Percentiles rank a stretch among this genome's conserved stretches.
phyloP scores from a whole-genome alignment of 2,329 filamentous ascomycete genomes.

The Fusarium vanettenii region DNA sequence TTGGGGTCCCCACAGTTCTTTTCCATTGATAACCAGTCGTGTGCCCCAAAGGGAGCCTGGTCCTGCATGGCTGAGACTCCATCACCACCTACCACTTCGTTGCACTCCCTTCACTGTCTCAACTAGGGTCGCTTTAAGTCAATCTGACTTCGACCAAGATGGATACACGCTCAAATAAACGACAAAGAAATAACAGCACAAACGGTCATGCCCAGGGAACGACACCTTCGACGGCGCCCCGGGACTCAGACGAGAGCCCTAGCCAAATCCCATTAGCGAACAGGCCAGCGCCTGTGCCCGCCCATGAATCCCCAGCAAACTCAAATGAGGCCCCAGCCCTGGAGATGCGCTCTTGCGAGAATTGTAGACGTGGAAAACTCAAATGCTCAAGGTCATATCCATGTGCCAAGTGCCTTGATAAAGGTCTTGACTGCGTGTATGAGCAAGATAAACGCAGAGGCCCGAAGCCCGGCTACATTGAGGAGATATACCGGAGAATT shows the following conservation, averaged over 20 bases:
- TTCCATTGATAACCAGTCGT: not conserved
- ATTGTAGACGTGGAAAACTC: not conserved
- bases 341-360: not conserved
- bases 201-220: not conserved
- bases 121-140: fast-evolving
- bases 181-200: not conserved
- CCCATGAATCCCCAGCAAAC: not conserved
- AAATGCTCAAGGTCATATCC: not conserved
- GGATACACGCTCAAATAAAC: not conserved
- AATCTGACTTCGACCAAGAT: not conserved
- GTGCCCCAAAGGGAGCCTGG: not conserved
- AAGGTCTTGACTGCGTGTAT: not conserved
- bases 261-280: not conserved
- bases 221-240: not conserved
- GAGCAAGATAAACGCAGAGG: not conserved
- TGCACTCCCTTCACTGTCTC: not conserved
- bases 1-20: not conserved
- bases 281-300: not conserved
- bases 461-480: not conserved
- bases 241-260: not conserved
- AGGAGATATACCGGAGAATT: not conserved
- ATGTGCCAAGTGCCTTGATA: not conserved
- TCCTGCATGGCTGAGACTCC: not conserved
- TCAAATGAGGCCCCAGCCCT: not conserved
- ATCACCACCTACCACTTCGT: not conserved